phyloP scores from a whole-genome alignment of 2,329 filamentous ascomycete species.

The Zymoseptoria passerinii region DNA sequence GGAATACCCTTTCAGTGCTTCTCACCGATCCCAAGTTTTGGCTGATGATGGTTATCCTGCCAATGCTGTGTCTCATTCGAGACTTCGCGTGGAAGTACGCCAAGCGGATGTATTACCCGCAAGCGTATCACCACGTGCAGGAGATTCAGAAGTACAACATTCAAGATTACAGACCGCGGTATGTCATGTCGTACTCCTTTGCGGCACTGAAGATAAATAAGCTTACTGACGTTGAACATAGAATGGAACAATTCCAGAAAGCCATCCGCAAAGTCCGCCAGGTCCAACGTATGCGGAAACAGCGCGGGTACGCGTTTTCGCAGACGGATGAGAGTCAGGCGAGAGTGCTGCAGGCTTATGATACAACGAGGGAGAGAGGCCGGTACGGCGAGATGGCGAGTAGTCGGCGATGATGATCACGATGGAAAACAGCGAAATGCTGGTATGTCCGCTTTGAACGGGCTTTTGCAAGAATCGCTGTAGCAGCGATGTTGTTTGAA shows the following conservation, averaged over 20 bases:
- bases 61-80: constrained; percentile 71
- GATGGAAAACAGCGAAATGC: not conserved
- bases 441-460: not conserved
- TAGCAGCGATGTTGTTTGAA: not conserved
- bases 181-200: constrained; percentile 30
- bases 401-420: constrained; percentile 15
- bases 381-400: constrained; percentile 91
- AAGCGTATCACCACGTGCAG: constrained; percentile 96
- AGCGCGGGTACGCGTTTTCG: constrained; percentile 95
- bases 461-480: not conserved
- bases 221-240: constrained; percentile 31
- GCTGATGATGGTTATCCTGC: constrained; percentile 75
- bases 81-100: constrained; percentile 97
- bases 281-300: constrained; percentile 98
- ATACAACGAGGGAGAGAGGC: constrained; percentile 86
- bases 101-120: constrained; percentile 93
- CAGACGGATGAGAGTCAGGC: constrained; percentile 96
- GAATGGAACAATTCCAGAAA: constrained; percentile 99
- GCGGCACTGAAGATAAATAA: not conserved
- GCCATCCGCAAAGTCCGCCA: constrained; percentile 97
- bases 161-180: constrained; percentile 94
- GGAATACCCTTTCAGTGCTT: constrained; percentile 71
- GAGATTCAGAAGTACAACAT: constrained; percentile 99
- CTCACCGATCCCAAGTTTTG: constrained; percentile 82
- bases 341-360: constrained; percentile 90